phyloP scores from a whole-genome alignment of 2,329 filamentous ascomycete genomes.

The Domatiomyces globalis region DNA sequence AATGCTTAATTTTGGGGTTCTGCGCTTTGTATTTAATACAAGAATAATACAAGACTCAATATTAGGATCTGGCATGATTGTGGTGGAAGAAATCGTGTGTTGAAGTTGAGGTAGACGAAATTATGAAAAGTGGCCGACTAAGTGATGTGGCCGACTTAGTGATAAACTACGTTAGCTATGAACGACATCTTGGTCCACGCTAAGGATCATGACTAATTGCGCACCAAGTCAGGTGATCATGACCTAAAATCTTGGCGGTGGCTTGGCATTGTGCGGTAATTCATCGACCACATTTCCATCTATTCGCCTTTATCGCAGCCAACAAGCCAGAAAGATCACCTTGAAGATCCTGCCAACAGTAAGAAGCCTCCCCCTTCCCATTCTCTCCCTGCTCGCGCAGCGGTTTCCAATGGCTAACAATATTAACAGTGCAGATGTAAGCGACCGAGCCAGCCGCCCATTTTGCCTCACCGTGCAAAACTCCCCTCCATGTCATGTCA shows the following conservation, averaged over 20 bases:
- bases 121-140: too few species aligned
- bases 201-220: too few species aligned
- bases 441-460: constrained; percentile 26
- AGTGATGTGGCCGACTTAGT: too few species aligned
- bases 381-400: background rate
- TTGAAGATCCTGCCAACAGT: constrained; percentile 17
- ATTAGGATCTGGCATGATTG: too few species aligned
- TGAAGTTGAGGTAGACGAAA: too few species aligned
- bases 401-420: constrained; percentile 3
- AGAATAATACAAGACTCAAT: too few species aligned
- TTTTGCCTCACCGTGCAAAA: background rate
- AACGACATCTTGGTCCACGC: too few species aligned
- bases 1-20: too few species aligned
- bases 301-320: background rate
- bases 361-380: constrained; percentile 2
- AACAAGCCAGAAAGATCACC: background rate
- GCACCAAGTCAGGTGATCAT: background rate
- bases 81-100: too few species aligned
- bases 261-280: background rate
- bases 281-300: background rate
- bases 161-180: too few species aligned
- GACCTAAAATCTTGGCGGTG: background rate
- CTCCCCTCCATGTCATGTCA: background rate
- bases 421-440: constrained; percentile 74
- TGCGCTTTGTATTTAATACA: too few species aligned